Evolutionary conservation across 2,329 filamentous ascomycete genomes (phyloP).

Genomic region (Claviceps humidiphila): DNA sequence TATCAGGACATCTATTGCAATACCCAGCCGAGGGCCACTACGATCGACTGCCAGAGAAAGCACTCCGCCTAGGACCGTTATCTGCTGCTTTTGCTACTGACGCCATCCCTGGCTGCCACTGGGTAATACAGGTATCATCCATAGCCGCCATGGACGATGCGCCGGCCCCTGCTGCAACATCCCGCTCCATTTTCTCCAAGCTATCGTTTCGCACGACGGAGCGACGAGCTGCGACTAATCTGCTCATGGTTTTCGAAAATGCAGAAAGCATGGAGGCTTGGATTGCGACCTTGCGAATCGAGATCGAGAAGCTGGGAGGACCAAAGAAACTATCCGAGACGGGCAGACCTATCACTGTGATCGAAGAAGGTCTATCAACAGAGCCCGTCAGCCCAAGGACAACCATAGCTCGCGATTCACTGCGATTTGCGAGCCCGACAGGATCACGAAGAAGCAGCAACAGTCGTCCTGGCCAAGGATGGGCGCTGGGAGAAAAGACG

Average conservation of each 20-base stretch:
- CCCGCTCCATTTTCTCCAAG: constrained; percentile 51
- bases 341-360: constrained; percentile 34
- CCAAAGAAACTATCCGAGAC: constrained; percentile 50
- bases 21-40: constrained; percentile 58
- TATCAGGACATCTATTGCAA: constrained; percentile 61
- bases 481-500: background rate
- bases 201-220: constrained; percentile 43
- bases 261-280: constrained; percentile 65
- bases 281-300: constrained; percentile 53
- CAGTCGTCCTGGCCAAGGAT: background rate
- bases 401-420: constrained; percentile 33
- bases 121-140: constrained; percentile 65
- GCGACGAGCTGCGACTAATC: constrained; percentile 44
- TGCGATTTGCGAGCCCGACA: constrained; percentile 22
- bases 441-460: background rate
- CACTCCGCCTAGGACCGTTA: constrained; percentile 56
- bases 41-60: constrained; percentile 60
- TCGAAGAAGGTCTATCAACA: constrained; percentile 19
- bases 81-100: constrained; percentile 74
- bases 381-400: constrained; percentile 32
- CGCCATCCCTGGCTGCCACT: constrained; percentile 65
- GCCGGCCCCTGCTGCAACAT: constrained; percentile 29
- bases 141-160: constrained; percentile 45
- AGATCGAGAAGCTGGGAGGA: constrained; percentile 59
- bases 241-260: constrained; percentile 60